phyloP scores from a whole-genome alignment of 441 rosid species.

The Populus trichocarpa region DNA sequence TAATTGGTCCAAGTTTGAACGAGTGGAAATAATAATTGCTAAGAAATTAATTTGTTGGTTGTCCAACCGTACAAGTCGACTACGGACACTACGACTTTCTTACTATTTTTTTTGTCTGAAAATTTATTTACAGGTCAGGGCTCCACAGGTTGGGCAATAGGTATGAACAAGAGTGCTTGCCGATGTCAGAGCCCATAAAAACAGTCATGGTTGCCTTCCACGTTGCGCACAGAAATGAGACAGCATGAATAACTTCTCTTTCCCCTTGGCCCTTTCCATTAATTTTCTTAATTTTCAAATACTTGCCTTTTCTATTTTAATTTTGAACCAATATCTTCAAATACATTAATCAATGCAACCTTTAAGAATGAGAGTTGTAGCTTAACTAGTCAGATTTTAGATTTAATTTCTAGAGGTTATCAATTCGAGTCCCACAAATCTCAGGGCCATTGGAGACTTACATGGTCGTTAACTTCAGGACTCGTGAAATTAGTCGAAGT shows the following conservation, averaged over 20 bases:
- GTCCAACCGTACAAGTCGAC: neutral
- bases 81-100: neutral
- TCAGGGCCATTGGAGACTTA: accelerated
- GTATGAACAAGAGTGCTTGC: neutral
- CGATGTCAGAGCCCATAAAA: neutral
- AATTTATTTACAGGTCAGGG: neutral
- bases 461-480: accelerated
- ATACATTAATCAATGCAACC: too few species aligned
- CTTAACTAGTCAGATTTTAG: too few species aligned
- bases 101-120: neutral
- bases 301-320: too few species aligned
- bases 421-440: accelerated
- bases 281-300: too few species aligned
- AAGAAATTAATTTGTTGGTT: neutral
- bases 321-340: too few species aligned
- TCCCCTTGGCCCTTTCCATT: too few species aligned
- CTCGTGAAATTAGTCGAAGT: accelerated
- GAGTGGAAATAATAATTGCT: too few species aligned
- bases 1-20: neutral
- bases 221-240: neutral
- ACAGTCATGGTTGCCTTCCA: neutral
- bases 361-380: too few species aligned
- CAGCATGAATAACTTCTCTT: too few species aligned
- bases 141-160: neutral
- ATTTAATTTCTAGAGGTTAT: too few species aligned